Evolutionary conservation across 495 filamentous ascomycete genomes (phyloP).

Genomic region (Penicillium argentinense): DNA sequence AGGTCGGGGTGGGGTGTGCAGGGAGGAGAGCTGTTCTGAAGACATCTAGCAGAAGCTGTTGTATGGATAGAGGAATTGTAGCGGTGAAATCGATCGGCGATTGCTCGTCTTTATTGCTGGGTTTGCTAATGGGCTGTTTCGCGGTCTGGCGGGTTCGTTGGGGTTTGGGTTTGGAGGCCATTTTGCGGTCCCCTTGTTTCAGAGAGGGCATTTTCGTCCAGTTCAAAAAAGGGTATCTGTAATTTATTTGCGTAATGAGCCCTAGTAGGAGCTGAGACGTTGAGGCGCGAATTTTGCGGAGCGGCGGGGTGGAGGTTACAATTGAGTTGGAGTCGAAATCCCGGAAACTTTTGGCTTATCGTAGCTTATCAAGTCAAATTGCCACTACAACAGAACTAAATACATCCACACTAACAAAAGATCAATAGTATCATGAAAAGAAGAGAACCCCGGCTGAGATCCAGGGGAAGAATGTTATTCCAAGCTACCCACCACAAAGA

Average conservation of each 20-base stretch:
- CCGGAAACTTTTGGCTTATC: slow-evolving; percentile 16
- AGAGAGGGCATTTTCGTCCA: slow-evolving; percentile 4
- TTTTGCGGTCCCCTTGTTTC: slow-evolving; percentile 13
- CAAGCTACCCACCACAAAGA: slow-evolving; percentile 13
- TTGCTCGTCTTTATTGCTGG: slow-evolving; percentile 5
- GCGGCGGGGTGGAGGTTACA: too few relatives aligned
- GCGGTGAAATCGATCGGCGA: slow-evolving; percentile 24
- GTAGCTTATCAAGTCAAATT: slow-evolving; percentile 22
- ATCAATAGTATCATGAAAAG: slow-evolving; percentile 18
- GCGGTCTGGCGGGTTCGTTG: slow-evolving; percentile 7
- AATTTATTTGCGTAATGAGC: too few relatives aligned
- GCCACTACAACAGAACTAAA: slow-evolving; percentile 11
- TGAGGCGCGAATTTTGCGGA: too few relatives aligned
- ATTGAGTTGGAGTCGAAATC: neutral
- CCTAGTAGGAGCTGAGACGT: too few relatives aligned
- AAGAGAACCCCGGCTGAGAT: slow-evolving; percentile 18
- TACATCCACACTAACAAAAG: slow-evolving; percentile 14
- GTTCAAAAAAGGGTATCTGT: neutral
- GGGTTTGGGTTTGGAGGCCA: slow-evolving; percentile 5
- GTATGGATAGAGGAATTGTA: slow-evolving; percentile 50
- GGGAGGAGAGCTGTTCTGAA: slow-evolving; percentile 63
- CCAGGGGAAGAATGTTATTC: slow-evolving; percentile 27
- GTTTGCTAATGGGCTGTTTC: slow-evolving; percentile 18
- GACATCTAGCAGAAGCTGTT: slow-evolving; percentile 75
- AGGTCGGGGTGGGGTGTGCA: slow-evolving; percentile 8